Conservation (phyloP, 306 rosid species). For the Acacia acuminata region DNA sequence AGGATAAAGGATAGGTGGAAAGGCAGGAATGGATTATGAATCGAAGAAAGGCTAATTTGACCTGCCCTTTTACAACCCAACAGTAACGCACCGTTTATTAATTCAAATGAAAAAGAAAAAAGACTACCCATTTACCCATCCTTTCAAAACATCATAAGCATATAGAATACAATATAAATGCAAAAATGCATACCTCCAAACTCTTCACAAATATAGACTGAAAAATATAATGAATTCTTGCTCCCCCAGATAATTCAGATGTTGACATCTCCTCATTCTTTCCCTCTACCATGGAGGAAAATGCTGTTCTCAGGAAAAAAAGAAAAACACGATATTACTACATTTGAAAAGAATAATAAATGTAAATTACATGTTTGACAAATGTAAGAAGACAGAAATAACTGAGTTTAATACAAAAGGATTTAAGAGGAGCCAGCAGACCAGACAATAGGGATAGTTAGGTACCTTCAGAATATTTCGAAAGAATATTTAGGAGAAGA, state of each 20-base stretch:
- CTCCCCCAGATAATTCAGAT: slow-evolving; percentile 91
- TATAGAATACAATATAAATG: neutral
- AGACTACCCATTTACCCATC: slow-evolving; percentile 1
- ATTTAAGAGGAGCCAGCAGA: slow-evolving; percentile 18
- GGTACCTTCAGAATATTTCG: slow-evolving; percentile 90
- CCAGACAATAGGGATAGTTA: slow-evolving; percentile 25
- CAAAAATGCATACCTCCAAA: slow-evolving; percentile 70
- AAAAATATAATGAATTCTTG: slow-evolving; percentile 91
- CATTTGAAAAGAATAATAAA: slow-evolving; percentile 19
- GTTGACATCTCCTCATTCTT: slow-evolving; percentile 98
- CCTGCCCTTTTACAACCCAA: neutral
- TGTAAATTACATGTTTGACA: slow-evolving; percentile 1
- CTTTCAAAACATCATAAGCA: slow-evolving; percentile 11
- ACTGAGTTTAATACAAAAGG: slow-evolving; percentile 1
- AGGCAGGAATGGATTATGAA: neutral
- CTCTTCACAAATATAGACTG: slow-evolving; percentile 92
- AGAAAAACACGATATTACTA: slow-evolving; percentile 14
- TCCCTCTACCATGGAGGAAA: slow-evolving; percentile 94
- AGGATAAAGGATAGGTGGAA: neutral
- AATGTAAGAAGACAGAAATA: neutral
- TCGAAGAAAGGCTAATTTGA: neutral
- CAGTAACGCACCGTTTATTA: neutral
- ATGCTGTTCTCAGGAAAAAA: slow-evolving; percentile 58
- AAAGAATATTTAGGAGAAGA: slow-evolving; percentile 91
- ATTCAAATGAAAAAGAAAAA: neutral